Percentiles rank a stretch among this genome's conserved stretches.
phyloP scores from a whole-genome alignment of 768 basidiomycete species.

The Epithele typhae region DNA sequence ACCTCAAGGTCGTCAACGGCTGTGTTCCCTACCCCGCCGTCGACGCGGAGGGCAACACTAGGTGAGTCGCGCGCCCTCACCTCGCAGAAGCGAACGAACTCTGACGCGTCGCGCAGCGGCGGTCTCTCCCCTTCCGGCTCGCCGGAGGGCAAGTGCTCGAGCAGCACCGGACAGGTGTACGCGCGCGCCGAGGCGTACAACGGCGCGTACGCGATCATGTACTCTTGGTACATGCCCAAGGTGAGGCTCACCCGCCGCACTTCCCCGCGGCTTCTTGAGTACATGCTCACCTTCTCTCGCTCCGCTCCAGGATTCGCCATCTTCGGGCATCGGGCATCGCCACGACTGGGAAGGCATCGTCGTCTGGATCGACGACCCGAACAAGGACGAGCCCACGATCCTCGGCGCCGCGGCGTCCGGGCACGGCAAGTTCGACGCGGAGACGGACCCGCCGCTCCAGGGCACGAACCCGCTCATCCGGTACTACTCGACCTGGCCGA shows the following conservation, averaged over 20 bases:
- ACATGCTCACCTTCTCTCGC: too few species aligned
- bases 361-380: constrained; percentile 3
- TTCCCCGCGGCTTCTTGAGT: too few species aligned
- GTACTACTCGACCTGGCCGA: not conserved
- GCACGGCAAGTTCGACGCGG: not conserved
- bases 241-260: not conserved
- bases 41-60: constrained; percentile 2
- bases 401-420: constrained; percentile 1
- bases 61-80: not conserved
- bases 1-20: constrained; percentile 1
- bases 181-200: not conserved
- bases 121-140: not conserved
- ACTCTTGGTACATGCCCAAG: constrained; percentile 5
- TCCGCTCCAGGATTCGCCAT: not conserved
- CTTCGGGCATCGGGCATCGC: not conserved
- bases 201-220: constrained; percentile 2
- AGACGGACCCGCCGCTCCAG: not conserved
- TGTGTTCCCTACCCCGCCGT: constrained; percentile 3
- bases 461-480: constrained; percentile 2
- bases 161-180: constrained; percentile 4
- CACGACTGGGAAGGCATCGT: constrained; percentile 6
- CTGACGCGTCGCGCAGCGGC: not conserved
- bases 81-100: not conserved
- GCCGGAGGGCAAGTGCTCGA: not conserved
- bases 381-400: not conserved